Evolutionary conservation across 2,329 filamentous ascomycete species (phyloP).

Genomic region (Hypoxylon sp.): DNA sequence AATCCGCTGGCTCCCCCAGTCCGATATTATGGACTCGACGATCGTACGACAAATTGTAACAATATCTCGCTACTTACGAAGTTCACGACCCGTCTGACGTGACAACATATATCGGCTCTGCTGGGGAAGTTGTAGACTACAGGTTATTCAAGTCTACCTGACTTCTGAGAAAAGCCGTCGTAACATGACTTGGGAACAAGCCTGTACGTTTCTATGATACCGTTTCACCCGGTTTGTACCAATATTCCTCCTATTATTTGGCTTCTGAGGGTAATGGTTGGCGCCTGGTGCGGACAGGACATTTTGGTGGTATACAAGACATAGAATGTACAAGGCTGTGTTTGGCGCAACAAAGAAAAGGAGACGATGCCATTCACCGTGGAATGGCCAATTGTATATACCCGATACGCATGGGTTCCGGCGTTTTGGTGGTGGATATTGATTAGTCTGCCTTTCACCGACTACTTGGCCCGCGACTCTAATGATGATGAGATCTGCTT

Average conservation of each 20-base stretch:
- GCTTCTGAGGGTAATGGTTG: conserved; percentile 23
- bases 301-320: conserved; percentile 22
- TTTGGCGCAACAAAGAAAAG: conserved; percentile 30
- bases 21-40: conserved; percentile 12
- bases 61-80: conserved; percentile 38
- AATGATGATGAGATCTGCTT: conserved; percentile 15
- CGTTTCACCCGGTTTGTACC: conserved; percentile 28
- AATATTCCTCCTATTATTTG: conserved; percentile 24
- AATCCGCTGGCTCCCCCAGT: conserved; percentile 6
- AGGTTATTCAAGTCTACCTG: conserved; percentile 11
- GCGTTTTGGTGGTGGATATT: conserved; percentile 41
- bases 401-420: conserved; percentile 42
- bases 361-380: conserved; percentile 28
- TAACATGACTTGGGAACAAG: conserved; percentile 13
- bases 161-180: conserved; percentile 6
- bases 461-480: conserved; percentile 8
- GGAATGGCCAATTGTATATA: conserved; percentile 45
- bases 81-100: conserved; percentile 34
- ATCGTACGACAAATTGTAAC: conserved; percentile 31
- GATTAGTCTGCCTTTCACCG: conserved; percentile 20
- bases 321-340: conserved; percentile 34
- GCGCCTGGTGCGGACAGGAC: conserved; percentile 32
- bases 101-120: conserved; percentile 23
- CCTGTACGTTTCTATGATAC: neutral
- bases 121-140: neutral